Evolutionary conservation across 495 filamentous ascomycete genomes (phyloP), one percentile per base, ranked within the genome.

Genomic region (Xylaria intraflava): DNA sequence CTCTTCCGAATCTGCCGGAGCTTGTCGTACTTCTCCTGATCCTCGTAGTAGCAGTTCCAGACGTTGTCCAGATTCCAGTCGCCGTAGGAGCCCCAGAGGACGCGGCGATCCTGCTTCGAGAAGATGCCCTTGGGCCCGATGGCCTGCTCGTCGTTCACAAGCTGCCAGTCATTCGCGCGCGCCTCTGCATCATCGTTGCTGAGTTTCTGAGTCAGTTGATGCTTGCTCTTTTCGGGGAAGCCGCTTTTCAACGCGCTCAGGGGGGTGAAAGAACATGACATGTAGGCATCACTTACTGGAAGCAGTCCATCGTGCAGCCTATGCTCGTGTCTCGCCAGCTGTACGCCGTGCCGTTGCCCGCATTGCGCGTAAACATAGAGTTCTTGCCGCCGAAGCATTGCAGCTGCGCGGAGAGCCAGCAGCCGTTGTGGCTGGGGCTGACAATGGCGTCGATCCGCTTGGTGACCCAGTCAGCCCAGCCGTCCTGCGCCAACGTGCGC

Each of bases 291-390:
- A 55, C 52, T 55, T 55, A 55, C 46, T 72, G 59, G 53, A 73
- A 72, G 39, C 66, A 69, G 43, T 73, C 70, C 51, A 71, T 60
- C 1, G 53, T 61, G 45, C 52, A 55, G 6, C 48, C 44, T 10
- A 72, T 49, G 33, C 55, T 69, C 7, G 69, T 66, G 47, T 73
- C 70, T 45, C 70, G 58, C 70, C 70, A 73, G 56, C 68, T 72
- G 51, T 62, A 72, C 9, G 67, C 40, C 1, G 69, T 73, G 1
- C 69, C 69, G 36, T 72, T 73, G 22, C 58, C 60, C 6, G 64
- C 64, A 33, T 72, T 70, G 31, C 56, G 60, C n/a, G 49, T 47
- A 51, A 70, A 68, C 62, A 63, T 64, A 0, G 70, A 72, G 58
- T 71, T 57, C 56, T 60, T 65, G 8, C 70, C 70, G 9, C 70